Evolutionary conservation across 805 yeast species (phyloP), one percentile per base, ranked within the genome.

Genomic region (Saccharomycopsis oosterbeekiorum): DNA sequence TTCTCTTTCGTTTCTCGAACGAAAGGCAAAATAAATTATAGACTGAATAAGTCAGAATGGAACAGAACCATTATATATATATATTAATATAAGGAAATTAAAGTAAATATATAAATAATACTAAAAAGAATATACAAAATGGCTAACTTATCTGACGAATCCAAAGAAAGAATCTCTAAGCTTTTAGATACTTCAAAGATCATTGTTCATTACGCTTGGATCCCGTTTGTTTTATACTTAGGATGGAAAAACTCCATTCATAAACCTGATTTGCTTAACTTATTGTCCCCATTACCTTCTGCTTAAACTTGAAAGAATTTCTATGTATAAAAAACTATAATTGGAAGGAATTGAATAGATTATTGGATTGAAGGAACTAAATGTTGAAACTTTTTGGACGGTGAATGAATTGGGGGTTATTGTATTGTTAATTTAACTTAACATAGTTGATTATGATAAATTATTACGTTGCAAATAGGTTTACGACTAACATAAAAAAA

Each of bases 151-250:
- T 61, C 64, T 21, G 65, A 63, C 53, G 65, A 63, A 59, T 63
- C 65, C 11, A 63, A 61, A 50, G 99, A 94, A 78, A 90, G 98
- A 77, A 82, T 94, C 74, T 76, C 85, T 73, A 89, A 86, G 74
- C 77, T 92, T 65, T 77, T 91, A 67, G 96, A 88, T 68, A 79
- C 89, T 68, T 84, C 97, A 66, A 89, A 90, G 72, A 88, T 89
- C 59, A 81, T 87, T 70, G 88, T 93, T 62, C 99, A 96, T 76
- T 94, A 91, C 75, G 97, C 98, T 56, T 94, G 96, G 89, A 86
- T 94, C 69, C 99, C 99, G 61, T 88, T 94, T 72, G 86, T 94
- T 67, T 79, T 94, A 71, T 94, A 94, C 79, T 78, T 94, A 68
- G 99, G 94, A 56, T 87, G 91, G 91, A 74, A 82, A 62, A 84